phyloP scores from a whole-genome alignment of 805 yeast species.

The Candida sanyiensis region DNA sequence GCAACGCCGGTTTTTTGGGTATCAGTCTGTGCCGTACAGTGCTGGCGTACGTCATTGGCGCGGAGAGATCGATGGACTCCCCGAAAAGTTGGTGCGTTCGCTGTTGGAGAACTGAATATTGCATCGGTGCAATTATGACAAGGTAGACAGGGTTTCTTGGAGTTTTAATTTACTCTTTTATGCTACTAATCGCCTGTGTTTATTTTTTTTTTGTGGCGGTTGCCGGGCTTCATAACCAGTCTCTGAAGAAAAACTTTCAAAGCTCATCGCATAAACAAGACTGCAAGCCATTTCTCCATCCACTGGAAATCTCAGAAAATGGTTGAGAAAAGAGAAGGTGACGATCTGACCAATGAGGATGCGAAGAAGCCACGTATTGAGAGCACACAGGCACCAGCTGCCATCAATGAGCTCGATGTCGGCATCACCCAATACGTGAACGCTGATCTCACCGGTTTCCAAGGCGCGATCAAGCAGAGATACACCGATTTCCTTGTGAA shows the following conservation, averaged over 20 bases:
- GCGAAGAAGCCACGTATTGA: slow-evolving; percentile 9
- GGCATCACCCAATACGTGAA: slow-evolving; percentile 76
- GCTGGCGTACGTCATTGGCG: not conserved
- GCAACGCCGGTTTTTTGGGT: slow-evolving; percentile 14
- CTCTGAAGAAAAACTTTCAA: not conserved
- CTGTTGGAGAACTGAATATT: not conserved
- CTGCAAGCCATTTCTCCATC: not conserved
- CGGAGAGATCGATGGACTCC: not conserved
- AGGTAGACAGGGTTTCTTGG: not conserved
- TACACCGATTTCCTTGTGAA: slow-evolving; percentile 92
- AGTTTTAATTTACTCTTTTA: not conserved
- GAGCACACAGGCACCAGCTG: slow-evolving; percentile 20
- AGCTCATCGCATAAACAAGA: not conserved
- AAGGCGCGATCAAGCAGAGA: slow-evolving; percentile 78
- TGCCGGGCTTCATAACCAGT: not conserved
- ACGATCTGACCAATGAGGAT: slow-evolving; percentile 16
- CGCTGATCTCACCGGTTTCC: slow-evolving; percentile 52
- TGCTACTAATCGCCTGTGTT: too few species aligned
- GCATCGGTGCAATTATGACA: not conserved
- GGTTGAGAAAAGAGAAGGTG: slow-evolving; percentile 11
- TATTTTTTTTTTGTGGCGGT: too few species aligned
- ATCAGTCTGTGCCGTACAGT: slow-evolving; percentile 14
- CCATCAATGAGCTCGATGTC: slow-evolving; percentile 71
- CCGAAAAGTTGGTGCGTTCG: not conserved
- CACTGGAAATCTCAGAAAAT: not conserved